Evolutionary conservation across 1,284 basidiomycete genomes (phyloP).

Genomic region (Schizophyllum commune): DNA sequence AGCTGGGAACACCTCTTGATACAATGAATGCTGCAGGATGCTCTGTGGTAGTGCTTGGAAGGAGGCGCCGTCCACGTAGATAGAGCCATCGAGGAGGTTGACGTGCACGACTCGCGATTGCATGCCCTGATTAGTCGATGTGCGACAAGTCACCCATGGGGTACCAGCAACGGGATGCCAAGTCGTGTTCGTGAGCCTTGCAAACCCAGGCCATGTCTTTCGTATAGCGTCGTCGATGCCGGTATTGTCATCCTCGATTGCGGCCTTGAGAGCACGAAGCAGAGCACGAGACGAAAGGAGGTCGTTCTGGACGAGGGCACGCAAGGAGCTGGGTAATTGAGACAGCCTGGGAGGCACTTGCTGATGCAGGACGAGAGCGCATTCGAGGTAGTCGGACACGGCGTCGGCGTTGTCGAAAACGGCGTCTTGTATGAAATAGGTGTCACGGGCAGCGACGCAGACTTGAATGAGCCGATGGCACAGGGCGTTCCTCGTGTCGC

Average conservation of each 20-base stretch:
- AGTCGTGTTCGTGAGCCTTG: background rate
- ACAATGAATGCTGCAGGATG: slow-evolving; percentile 26
- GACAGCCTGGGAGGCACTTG: background rate
- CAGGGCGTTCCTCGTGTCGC: slow-evolving; percentile 12
- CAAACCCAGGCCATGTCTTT: slow-evolving; percentile 27
- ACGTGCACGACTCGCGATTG: slow-evolving; percentile 23
- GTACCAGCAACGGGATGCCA: slow-evolving; percentile 18
- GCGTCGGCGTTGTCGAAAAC: background rate
- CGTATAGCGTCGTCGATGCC: slow-evolving; percentile 29
- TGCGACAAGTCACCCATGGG: slow-evolving; percentile 5
- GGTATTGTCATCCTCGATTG: background rate
- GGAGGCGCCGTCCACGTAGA: slow-evolving; percentile 34
- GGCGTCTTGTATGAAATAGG: background rate
- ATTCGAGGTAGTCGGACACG: background rate
- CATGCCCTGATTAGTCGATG: background rate
- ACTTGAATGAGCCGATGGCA: slow-evolving; percentile 11
- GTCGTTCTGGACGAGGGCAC: slow-evolving; percentile 4
- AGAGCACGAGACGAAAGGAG: background rate
- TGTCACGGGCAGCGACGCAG: slow-evolving; percentile 9
- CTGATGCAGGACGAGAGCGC: background rate
- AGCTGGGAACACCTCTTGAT: slow-evolving; percentile 21
- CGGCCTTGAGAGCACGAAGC: background rate
- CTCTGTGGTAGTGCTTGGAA: slow-evolving; percentile 28
- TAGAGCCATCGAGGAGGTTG: slow-evolving; percentile 31
- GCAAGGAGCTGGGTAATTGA: slow-evolving; percentile 1